Evolutionary conservation across 2,329 filamentous ascomycete genomes (phyloP).

Genomic region (Plectosphaerella cucumerina): DNA sequence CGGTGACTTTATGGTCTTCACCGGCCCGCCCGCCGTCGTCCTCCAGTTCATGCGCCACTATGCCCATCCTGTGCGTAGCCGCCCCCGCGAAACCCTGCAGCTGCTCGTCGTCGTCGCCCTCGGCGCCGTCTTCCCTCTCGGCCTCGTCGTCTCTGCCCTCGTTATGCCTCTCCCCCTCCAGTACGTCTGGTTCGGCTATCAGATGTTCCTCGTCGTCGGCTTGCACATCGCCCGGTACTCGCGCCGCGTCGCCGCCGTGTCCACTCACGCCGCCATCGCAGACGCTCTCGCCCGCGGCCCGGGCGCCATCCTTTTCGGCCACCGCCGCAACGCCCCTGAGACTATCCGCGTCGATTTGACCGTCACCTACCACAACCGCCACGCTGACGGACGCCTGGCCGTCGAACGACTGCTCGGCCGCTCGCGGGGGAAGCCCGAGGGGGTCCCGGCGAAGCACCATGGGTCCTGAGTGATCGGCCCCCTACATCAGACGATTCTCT

Average conservation of each 20-base stretch:
- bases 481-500: too few species aligned
- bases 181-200: slow-evolving; percentile 16
- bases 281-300: neutral
- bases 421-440: too few species aligned
- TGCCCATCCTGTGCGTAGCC: slow-evolving; percentile 14
- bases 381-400: neutral
- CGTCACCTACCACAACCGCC: neutral
- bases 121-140: slow-evolving; percentile 11
- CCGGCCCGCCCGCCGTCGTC: slow-evolving; percentile 2
- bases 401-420: neutral
- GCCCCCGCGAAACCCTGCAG: slow-evolving; percentile 10
- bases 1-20: slow-evolving; percentile 14
- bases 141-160: slow-evolving; percentile 9
- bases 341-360: neutral
- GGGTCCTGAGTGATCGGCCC: too few species aligned
- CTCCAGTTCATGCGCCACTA: slow-evolving; percentile 17
- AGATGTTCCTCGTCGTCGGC: slow-evolving; percentile 14
- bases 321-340: neutral
- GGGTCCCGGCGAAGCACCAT: too few species aligned
- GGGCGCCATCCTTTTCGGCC: neutral
- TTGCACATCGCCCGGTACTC: slow-evolving; percentile 15
- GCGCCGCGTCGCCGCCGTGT: neutral
- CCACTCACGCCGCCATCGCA: neutral
- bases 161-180: slow-evolving; percentile 14
- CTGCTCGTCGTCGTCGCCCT: slow-evolving; percentile 10